Conservation (phyloP, 768 basidiomycete species). For the Mycena latifolia region DNA sequence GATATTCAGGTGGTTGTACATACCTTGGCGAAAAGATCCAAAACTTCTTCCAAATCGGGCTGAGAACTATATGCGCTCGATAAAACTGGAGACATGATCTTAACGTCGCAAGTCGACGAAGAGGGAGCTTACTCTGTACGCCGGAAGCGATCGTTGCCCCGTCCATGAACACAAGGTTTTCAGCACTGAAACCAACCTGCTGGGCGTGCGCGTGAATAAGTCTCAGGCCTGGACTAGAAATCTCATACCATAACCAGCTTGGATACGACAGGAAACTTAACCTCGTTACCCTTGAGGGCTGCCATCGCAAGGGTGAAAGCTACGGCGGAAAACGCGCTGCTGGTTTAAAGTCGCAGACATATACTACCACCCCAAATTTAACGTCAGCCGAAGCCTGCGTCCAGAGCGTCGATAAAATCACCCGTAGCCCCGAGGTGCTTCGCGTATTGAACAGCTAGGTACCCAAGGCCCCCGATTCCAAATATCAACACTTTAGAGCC, state of each 20-base stretch:
- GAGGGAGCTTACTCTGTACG: slow-evolving; percentile 10
- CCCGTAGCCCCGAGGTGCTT: slow-evolving; percentile 38
- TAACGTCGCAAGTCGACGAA: too few species aligned
- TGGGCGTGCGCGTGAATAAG: too few species aligned
- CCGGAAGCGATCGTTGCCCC: background rate
- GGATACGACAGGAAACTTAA: background rate
- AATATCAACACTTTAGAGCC: slow-evolving; percentile 32
- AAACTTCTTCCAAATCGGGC: background rate
- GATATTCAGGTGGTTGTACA: background rate
- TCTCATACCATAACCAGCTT: slow-evolving; percentile 25
- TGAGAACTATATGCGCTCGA: background rate
- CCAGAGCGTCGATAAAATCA: too few species aligned
- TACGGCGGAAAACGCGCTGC: slow-evolving; percentile 21
- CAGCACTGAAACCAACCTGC: slow-evolving; percentile 21
- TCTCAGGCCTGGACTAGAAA: background rate
- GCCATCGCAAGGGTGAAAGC: slow-evolving; percentile 27
- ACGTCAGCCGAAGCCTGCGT: too few species aligned
- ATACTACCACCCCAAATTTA: too few species aligned
- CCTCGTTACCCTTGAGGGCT: slow-evolving; percentile 23
- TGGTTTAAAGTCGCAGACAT: slow-evolving; percentile 36
- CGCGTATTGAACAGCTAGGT: slow-evolving; percentile 36
- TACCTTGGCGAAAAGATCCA: slow-evolving; percentile 32
- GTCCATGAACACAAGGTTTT: slow-evolving; percentile 15
- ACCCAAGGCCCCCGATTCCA: slow-evolving; percentile 33
- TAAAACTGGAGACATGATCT: background rate